A percentile compares a stretch with the other conserved stretches of the same genome.
Conservation (phyloP, 495 filamentous ascomycete species). For the Cairneyella variabilis region DNA sequence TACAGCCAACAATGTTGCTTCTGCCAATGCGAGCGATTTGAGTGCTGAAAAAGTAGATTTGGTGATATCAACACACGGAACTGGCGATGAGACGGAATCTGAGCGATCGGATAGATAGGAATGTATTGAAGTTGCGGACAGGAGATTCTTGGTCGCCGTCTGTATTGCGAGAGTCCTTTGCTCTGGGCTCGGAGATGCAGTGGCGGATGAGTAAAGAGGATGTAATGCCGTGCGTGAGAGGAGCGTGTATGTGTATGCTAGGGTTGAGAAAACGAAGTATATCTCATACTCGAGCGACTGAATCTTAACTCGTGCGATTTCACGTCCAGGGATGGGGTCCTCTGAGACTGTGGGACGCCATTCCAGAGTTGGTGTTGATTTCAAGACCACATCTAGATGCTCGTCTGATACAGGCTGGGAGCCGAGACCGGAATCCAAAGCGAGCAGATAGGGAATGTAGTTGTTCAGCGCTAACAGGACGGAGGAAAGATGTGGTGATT, state of each 20-base stretch:
- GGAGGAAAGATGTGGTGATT: conserved; percentile 59
- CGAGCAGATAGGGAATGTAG: conserved; percentile 76
- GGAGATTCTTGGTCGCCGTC: conserved; percentile 70
- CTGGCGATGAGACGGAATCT: conserved; percentile 19
- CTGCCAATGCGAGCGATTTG: conserved; percentile 69
- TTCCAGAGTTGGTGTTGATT: conserved; percentile 49
- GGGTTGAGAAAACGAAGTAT: conserved; percentile 68
- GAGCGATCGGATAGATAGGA: conserved; percentile 54
- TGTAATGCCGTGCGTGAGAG: conserved; percentile 58
- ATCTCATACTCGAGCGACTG: conserved; percentile 79
- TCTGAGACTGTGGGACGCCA: conserved; percentile 79
- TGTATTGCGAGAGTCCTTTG: conserved; percentile 65
- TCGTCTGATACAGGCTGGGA: conserved; percentile 47
- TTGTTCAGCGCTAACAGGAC: conserved; percentile 63
- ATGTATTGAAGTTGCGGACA: conserved; percentile 77
- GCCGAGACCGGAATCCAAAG: conserved; percentile 65
- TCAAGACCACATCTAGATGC: conserved; percentile 58
- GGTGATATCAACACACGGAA: conserved; percentile 57
- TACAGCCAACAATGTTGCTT: conserved; percentile 85
- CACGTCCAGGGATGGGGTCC: conserved; percentile 50
- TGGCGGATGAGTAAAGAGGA: conserved; percentile 47
- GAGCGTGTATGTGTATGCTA: conserved; percentile 68
- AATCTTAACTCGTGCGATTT: conserved; percentile 59
- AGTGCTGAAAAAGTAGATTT: conserved; percentile 65
- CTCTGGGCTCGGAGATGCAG: conserved; percentile 56